These are phyloP conservation scores for Leishmania amazonensis DNA, from an alignment of 208 protist genomes.

Conservation along the genomic window DNA sequence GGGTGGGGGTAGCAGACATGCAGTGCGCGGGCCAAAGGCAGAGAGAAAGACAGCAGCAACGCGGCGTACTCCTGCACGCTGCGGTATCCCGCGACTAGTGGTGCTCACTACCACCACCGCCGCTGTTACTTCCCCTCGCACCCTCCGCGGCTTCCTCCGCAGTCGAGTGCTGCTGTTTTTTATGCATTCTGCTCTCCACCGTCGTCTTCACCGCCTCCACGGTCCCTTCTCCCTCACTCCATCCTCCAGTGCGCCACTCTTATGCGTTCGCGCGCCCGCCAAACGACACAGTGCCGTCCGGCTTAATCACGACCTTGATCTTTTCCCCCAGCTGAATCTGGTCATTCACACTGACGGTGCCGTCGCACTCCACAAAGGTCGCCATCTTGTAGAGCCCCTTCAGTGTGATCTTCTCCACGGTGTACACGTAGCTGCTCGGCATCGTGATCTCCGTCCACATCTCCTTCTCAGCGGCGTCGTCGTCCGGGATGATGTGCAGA, in stretches of 20 bases:
- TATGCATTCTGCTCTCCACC: not conserved
- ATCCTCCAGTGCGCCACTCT: not conserved
- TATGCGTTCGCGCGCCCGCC: constrained; percentile 65
- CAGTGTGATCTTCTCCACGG: constrained; percentile 83
- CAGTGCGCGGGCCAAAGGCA: not conserved
- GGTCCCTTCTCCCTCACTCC: not conserved
- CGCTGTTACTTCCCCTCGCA: not conserved
- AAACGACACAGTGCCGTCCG: constrained; percentile 86
- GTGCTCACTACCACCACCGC: not conserved
- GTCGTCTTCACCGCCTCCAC: not conserved
- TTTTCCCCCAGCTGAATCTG: constrained; percentile 85
- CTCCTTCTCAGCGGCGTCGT: constrained; percentile 68
- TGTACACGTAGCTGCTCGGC: constrained; percentile 87
- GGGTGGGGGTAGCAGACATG: not conserved
- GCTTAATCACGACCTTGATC: constrained; percentile 85
- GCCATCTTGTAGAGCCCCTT: constrained; percentile 92
- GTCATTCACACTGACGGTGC: constrained; percentile 84
- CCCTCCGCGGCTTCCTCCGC: not conserved
- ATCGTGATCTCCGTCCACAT: constrained; percentile 84
- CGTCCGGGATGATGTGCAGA: constrained; percentile 81
- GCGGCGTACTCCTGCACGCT: not conserved
- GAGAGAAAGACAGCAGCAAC: not conserved
- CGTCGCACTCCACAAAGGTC: constrained; percentile 86
- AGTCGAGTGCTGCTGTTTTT: not conserved
- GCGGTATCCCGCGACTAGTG: not conserved